Evolutionary conservation across 2,329 filamentous ascomycete species (phyloP), one percentile per base, ranked within the genome.

Genomic region (Fusarium sarcochroum): DNA sequence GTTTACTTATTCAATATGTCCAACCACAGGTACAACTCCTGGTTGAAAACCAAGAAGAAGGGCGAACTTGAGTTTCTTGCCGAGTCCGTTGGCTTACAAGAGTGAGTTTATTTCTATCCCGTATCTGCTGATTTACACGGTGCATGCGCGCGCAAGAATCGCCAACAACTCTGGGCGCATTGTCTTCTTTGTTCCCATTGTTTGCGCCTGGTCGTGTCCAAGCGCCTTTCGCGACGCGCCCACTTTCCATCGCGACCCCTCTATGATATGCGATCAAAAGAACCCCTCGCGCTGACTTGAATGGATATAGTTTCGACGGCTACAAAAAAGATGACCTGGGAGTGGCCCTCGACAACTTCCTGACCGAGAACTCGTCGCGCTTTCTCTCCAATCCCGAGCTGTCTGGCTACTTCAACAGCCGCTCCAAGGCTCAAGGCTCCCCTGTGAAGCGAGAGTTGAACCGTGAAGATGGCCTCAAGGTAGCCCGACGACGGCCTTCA

Each of bases 1-100:
- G n/a, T 48, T 38, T 41, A 42, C 21, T 25, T 56, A 42, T 23
- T 37, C 59, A 72, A 59, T 44, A 76, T 73, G 66, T 70, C 73
- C 68, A 86, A 77, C 73, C 66, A 66, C 27, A 66, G 55, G 42
- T 68, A 69, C 61, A 89, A 91, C 76, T 88, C 89, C 73, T 97
- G 92, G 89, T 86, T 97, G 77, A 87, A 90, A 80, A 86, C 87
- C 79, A 92, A 96, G 86, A 91, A 92, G 83, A 97, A 97, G 86
- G 86, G 85, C 73, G 93, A 95, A 69, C 87, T 97, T 58, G 80
- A 89, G 73, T 90, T 92, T 67, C 85, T 97, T 66, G 93, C 93
- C 62, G 87, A 92, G 70, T 82, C 85, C 46, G 86, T 92, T 66
- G 91, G 91, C 60, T 83, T 95, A 55, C 85, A 88, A 76, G 87